Percentiles rank a stretch among this genome's conserved stretches.
Conservation (phyloP, 2,329 filamentous ascomycete genomes). For the Westerdykella aurantiaca region DNA sequence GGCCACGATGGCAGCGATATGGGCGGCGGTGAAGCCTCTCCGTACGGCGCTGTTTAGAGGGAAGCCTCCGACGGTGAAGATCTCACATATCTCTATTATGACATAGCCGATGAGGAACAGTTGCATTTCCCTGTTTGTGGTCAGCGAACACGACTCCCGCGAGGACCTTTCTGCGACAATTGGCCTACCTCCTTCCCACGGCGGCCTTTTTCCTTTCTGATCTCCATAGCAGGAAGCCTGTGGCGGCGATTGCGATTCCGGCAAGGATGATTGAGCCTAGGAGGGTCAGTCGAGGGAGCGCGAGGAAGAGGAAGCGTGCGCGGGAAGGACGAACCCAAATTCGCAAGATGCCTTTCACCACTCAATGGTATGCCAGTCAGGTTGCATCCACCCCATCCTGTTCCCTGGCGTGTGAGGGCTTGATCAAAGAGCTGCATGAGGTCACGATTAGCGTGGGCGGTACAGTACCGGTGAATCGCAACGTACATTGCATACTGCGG, state of each 20-base stretch:
- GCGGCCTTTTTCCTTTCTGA: slow-evolving; percentile 90
- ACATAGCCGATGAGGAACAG: slow-evolving; percentile 83
- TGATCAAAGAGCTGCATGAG: slow-evolving; percentile 57
- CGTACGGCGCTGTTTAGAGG: slow-evolving; percentile 66
- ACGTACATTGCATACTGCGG: slow-evolving; percentile 47
- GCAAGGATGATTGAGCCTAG: slow-evolving; percentile 81
- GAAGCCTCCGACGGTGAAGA: slow-evolving; percentile 90
- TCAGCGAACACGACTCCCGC: slow-evolving; percentile 12
- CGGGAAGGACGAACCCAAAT: slow-evolving; percentile 61
- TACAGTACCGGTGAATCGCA: slow-evolving; percentile 8
- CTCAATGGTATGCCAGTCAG: slow-evolving; percentile 70
- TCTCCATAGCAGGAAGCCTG: slow-evolving; percentile 64
- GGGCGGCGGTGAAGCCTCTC: slow-evolving; percentile 78
- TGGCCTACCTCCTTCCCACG: slow-evolving; percentile 75
- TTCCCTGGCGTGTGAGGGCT: slow-evolving; percentile 54
- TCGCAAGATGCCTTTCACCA: slow-evolving; percentile 62
- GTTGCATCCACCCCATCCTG: slow-evolving; percentile 63
- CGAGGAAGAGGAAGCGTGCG: background rate
- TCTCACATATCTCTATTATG: slow-evolving; percentile 86
- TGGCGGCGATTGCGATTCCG: slow-evolving; percentile 65
- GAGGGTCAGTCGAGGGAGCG: slow-evolving; percentile 11
- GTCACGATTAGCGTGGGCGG: slow-evolving; percentile 23
- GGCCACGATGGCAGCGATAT: slow-evolving; percentile 82
- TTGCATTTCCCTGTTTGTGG: slow-evolving; percentile 77
- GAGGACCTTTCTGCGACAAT: background rate